Evolutionary conservation across 1,139 yeast genomes (phyloP).

Genomic region (Spathaspora sp.): DNA sequence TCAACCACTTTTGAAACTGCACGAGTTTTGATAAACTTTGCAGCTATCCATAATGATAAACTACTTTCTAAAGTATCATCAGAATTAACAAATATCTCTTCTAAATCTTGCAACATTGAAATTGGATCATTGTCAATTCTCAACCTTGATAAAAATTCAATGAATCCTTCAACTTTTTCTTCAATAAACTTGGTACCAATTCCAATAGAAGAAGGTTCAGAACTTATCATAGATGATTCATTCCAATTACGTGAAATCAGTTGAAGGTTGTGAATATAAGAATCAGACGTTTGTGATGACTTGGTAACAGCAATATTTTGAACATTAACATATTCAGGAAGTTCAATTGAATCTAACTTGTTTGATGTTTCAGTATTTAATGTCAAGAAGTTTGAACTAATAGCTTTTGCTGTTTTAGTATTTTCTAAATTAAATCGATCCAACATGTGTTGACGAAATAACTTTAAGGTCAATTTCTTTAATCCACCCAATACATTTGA

Average conservation of each 20-base stretch:
- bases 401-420: constrained; percentile 4
- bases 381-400: constrained; percentile 2
- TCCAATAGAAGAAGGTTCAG: constrained; percentile 6
- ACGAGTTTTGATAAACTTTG: constrained; percentile 13
- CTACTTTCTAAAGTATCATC: constrained; percentile 14
- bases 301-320: constrained; percentile 23
- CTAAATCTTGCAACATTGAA: constrained; percentile 13
- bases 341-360: constrained; percentile 34
- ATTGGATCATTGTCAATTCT: constrained; percentile 1
- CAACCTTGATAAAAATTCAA: constrained; percentile 15
- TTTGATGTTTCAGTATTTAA: constrained; percentile 14
- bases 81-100: constrained; percentile 14
- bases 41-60: constrained; percentile 33
- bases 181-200: constrained; percentile 17
- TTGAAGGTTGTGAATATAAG: constrained; percentile 10
- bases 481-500: constrained; percentile 10
- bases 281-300: not conserved
- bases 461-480: constrained; percentile 14
- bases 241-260: constrained; percentile 12
- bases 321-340: constrained; percentile 43
- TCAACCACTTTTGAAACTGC: not conserved
- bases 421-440: constrained; percentile 16
- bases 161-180: constrained; percentile 13
- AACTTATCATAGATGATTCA: not conserved
- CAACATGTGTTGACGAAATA: constrained; percentile 18